Evolutionary conservation across 2,329 filamentous ascomycete species (phyloP), one percentile per base, ranked within the genome.

Genomic region (Alternaria triticina): DNA sequence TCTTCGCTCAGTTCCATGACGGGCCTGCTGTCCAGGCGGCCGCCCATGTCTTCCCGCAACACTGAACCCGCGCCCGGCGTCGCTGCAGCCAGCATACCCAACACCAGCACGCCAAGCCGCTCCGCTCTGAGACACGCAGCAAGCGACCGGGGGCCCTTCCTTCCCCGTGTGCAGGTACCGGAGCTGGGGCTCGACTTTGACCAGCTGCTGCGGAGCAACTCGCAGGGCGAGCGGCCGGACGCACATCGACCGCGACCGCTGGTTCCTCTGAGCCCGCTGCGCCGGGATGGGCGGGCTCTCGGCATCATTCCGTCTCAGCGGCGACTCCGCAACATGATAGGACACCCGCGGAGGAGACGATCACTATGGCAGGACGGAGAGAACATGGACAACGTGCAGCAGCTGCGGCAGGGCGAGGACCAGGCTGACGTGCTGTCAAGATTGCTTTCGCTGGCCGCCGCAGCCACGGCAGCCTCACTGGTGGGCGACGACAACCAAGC

Each of bases 401-500:
- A 71, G 59, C 76, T 85, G 27, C 76, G 85, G 58, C 82, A 85
- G 30, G 83, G 84, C 65, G 87, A 89, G 70, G 88, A 90, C 70
- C 87, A 89, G 71, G 88, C 87, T 4, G 86, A 86, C n/a, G 81
- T 85, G 73, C 79, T 90, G 30, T 89, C 88, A 46, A 83, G 87
- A 45, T 82, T 90, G 28, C 80, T 90, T 17, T 89, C 88, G 50
- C 83, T 89, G 22, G 88, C 88, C 28, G 88, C 88, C 13, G 86
- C 87, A 43, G 87, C 88, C 12, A 90, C 89, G 40, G 88, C 88
- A 56, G 87, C 88, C 49, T 88, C 89, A 59, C 82, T 90, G 40
- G 89, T 89, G 66, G 88, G 88, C n/a, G 85, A 85, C 40, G 82
- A 87, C 66, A 84, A 85, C 49, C 84, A 85, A 60, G 83, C 84